Evolutionary conservation across 495 filamentous ascomycete species (phyloP), one percentile per base, ranked within the genome.

Genomic region (Aspergillus cavernicola): DNA sequence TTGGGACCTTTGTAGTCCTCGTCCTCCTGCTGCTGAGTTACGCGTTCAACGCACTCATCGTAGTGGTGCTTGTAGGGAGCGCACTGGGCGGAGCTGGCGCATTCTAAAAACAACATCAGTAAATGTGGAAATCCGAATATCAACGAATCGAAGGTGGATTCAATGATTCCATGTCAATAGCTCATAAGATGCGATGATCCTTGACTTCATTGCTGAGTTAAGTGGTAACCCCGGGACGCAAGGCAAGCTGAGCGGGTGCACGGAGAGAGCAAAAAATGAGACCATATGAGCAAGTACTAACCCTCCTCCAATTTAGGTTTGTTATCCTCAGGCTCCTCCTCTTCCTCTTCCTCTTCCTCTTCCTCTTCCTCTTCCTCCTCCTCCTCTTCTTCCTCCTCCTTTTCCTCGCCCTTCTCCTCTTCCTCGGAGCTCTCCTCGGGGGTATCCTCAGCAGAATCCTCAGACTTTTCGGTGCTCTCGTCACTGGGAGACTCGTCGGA

Each of bases 41-140:
- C 93, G 60, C 93, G 90, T 78, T 95, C 91, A 62, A 90, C 88
- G 69, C 93, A 98, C 73, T 96, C 91, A 56, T 97, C 92, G 73
- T 84, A 97, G 80, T 98, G 93, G 81, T 97, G 92, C 83, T 97
- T 98, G 60, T 81, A 80, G 24, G 87, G 85, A 39, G 84, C 77
- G 75, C 93, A 98, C 73, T 88, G 75, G 66, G 88, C 81, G 52
- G 90, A 89, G 65, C 88, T 79, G 69, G 80, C 80, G 79, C 95
- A 98, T 59, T 95, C 95, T 98, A 26, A 20, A 9, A 10, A 26
- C 16, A 33, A 9, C n/a, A 52, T 68, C 42, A 60, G 60, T 41
- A 35, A 52, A 38, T 29, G 13, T 22, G 6, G 7, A 29, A 36
- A 39, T 61, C 16, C 52, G 33, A 33, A 6, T 8, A 7, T 15